These are phyloP conservation scores for Solanum bulbocastanum DNA, from an alignment of 257 asterid species.

Conservation along the genomic window DNA sequence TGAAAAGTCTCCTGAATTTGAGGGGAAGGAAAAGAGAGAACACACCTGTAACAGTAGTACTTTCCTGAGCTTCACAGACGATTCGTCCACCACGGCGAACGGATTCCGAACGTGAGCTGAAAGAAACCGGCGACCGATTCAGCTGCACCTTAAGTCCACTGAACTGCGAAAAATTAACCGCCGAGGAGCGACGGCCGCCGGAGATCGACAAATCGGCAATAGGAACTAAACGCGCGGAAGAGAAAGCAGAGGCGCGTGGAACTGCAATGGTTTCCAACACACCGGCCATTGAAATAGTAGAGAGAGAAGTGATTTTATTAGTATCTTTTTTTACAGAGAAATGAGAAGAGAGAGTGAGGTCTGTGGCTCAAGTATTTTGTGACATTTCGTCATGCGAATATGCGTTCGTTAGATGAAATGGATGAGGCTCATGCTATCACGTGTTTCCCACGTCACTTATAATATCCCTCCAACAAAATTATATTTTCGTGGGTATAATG, in stretches of 20 bases:
- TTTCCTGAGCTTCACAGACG: constrained; percentile 77
- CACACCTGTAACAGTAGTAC: constrained; percentile 51
- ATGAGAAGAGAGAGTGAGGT: neutral
- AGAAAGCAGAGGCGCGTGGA: constrained; percentile 57
- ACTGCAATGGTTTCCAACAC: constrained; percentile 54
- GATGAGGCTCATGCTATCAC: constrained; percentile 7
- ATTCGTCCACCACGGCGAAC: constrained; percentile 35
- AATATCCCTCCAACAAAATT: neutral
- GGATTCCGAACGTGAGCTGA: constrained; percentile 17
- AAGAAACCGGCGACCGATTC: constrained; percentile 25
- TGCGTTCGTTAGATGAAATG: neutral
- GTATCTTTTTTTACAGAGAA: neutral
- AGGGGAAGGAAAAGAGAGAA: neutral
- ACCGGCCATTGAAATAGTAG: constrained; percentile 44
- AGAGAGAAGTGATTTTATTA: neutral
- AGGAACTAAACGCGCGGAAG: constrained; percentile 35
- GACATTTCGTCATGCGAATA: neutral
- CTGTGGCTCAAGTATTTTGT: constrained; percentile 6
- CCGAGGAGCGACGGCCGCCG: constrained; percentile 17
- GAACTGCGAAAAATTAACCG: constrained; percentile 40
- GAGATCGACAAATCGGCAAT: constrained; percentile 19
- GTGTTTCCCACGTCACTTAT: neutral
- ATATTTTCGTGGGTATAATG: neutral
- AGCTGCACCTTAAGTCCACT: constrained; percentile 54
- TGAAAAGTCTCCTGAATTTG: neutral